Percentiles rank a stretch among this genome's conserved stretches.
These are phyloP conservation scores for Emydomyces testavorans DNA, from an alignment of 2,329 filamentous ascomycete genomes.

Conservation along the genomic window DNA sequence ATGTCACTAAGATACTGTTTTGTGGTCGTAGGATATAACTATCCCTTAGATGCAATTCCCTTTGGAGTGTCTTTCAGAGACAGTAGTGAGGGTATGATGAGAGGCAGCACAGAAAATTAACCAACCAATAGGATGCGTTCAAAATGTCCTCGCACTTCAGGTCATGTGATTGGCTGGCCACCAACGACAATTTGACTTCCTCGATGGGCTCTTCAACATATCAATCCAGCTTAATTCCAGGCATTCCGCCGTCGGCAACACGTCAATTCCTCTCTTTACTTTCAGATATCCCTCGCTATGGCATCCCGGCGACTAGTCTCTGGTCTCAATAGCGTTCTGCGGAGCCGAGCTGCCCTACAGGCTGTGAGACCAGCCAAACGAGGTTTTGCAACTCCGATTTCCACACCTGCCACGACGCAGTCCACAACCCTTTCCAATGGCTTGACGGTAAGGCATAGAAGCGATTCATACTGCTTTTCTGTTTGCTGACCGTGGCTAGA, in stretches of 20 bases:
- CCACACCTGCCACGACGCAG: conserved; percentile 62
- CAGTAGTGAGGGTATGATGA: not conserved
- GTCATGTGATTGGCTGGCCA: conserved; percentile 37
- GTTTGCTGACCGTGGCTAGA: conserved; percentile 45
- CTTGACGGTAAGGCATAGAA: conserved; percentile 58
- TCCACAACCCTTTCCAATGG: conserved; percentile 95
- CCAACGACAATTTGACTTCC: conserved; percentile 37
- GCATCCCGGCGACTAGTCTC: conserved; percentile 94
- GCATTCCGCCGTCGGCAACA: conserved; percentile 24
- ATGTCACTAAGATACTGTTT: no score
- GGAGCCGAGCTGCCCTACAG: conserved; percentile 74
- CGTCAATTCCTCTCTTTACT: conserved; percentile 41
- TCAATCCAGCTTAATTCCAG: conserved; percentile 14
- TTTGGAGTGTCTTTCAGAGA: not conserved
- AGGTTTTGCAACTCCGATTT: conserved; percentile 78
- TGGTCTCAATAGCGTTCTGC: conserved; percentile 82
- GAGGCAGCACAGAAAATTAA: not conserved
- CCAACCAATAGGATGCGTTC: conserved; percentile 7
- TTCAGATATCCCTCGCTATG: conserved; percentile 48
- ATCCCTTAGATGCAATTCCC: no score
- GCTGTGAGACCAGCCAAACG: conserved; percentile 65
- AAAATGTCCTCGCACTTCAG: conserved; percentile 11
- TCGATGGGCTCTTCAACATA: conserved; percentile 23
- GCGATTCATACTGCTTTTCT: conserved; percentile 15
- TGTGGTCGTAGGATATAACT: no score